phyloP scores from a whole-genome alignment of 495 filamentous ascomycete genomes.

The Penicillium paxilli region DNA sequence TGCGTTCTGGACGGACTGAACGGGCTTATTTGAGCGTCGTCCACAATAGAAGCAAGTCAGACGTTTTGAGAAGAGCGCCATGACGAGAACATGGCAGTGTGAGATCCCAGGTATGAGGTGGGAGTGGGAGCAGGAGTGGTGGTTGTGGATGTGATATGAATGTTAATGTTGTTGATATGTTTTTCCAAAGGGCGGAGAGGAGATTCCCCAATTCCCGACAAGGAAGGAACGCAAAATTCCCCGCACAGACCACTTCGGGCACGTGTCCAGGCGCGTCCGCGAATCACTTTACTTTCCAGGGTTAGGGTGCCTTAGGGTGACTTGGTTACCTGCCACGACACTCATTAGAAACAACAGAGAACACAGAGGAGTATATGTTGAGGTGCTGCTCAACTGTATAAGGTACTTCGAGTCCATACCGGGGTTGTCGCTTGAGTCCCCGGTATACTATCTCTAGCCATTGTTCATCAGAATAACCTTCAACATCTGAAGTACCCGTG shows the following conservation, averaged over 20 bases:
- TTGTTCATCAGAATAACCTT: background rate
- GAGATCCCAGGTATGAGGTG: too few relatives aligned
- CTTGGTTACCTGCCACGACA: too few relatives aligned
- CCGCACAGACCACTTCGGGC: constrained; percentile 34
- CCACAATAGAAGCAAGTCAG: constrained; percentile 80
- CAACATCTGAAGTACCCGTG: background rate
- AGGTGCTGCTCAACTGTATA: background rate
- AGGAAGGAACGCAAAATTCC: constrained; percentile 23
- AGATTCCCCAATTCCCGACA: background rate
- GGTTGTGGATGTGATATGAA: too few relatives aligned
- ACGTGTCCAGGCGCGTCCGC: constrained; percentile 20
- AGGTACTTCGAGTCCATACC: background rate
- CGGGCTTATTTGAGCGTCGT: constrained; percentile 57
- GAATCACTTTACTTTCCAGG: background rate
- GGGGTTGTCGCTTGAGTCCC: background rate
- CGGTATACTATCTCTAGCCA: background rate
- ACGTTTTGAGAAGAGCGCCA: constrained; percentile 50
- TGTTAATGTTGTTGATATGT: background rate
- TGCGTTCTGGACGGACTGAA: constrained; percentile 49
- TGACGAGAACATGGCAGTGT: constrained; percentile 33
- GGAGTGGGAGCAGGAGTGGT: too few relatives aligned
- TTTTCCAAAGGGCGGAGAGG: background rate
- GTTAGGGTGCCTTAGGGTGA: background rate
- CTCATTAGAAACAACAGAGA: too few relatives aligned
- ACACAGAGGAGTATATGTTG: too few relatives aligned